These are phyloP conservation scores for Pestalotiopsis sp. DNA, from an alignment of 2,329 filamentous ascomycete species.

Conservation along the genomic window DNA sequence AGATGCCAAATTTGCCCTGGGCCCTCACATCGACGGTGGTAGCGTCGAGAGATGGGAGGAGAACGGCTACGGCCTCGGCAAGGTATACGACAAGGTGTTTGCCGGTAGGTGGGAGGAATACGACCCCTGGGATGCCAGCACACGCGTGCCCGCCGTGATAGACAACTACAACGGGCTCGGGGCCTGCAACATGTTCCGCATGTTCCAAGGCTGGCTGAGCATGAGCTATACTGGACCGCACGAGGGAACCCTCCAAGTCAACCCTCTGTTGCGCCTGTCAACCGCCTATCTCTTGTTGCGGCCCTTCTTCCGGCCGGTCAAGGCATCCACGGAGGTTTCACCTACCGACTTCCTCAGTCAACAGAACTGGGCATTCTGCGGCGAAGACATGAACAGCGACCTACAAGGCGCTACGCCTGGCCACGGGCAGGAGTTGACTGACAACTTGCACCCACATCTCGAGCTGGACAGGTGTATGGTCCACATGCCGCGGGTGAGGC, in stretches of 20 bases:
- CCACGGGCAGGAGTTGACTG: constrained; percentile 69
- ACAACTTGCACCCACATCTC: constrained; percentile 70
- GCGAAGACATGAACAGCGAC: constrained; percentile 50
- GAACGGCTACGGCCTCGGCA: constrained; percentile 66
- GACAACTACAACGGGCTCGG: constrained; percentile 83
- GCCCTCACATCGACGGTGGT: constrained; percentile 75
- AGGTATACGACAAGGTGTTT: constrained; percentile 75
- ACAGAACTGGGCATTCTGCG: constrained; percentile 64
- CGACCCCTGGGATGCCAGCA: constrained; percentile 79
- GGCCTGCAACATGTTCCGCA: constrained; percentile 81
- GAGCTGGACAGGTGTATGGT: constrained; percentile 71
- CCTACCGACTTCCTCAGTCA: constrained; percentile 50
- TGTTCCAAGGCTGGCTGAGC: constrained; percentile 88
- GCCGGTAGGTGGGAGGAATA: constrained; percentile 78
- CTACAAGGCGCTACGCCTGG: constrained; percentile 74
- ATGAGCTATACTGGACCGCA: constrained; percentile 74
- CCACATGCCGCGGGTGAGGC: constrained; percentile 67
- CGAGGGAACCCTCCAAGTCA: constrained; percentile 82
- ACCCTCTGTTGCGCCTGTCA: constrained; percentile 74
- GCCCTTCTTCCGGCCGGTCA: constrained; percentile 73
- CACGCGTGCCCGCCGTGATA: constrained; percentile 67
- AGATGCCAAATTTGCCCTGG: constrained; percentile 68
- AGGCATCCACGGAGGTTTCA: constrained; percentile 39
- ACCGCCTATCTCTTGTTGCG: constrained; percentile 82
- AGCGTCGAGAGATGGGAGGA: constrained; percentile 78